Base-by-base conservation (phyloP, 768 basidiomycete species). In the Sarcomyxa edulis region DNA sequence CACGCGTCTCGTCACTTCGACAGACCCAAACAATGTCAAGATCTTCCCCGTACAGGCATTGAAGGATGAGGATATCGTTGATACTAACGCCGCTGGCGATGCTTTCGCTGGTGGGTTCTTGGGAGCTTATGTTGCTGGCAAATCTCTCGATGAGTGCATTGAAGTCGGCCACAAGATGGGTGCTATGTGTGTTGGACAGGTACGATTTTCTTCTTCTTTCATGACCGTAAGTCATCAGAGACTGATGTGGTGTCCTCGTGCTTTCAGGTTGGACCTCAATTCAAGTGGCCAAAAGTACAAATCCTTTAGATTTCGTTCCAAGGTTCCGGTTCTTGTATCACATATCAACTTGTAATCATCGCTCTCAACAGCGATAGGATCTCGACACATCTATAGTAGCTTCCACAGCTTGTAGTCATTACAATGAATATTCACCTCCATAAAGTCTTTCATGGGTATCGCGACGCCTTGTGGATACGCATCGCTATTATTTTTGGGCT, bases 81-180 rank as follows among this genome's bases (percentile, higher is more conserved):
- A 99, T 59, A 98, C 96, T 33, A 99, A 99, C 61, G 96, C 90
- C 36, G 96, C 96, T 15, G 96, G 96, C 29, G 95, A 99, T 58
- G 91, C 90, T 29, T 98, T 99, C 52, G 92, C 93, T 18, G 96
- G 95, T 42, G 96, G 89, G 26, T 94, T 98, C 75, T 62, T 97
- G 37, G 96, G 90, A 35, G 94, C 84, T 2, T 70, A 77, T 40
- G 81, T 89, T 36, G 59, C 74, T 24, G 93, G 91, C 9, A 96
- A 90, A 72, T 63, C 55, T 20, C 53, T 90, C 20, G 81, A 84
- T 14, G 82, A 91, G 59, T 73, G 73, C 32, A 75, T 99, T 43
- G 78, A 84, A 64, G 78, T 74, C 20, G 96, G 95, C 1, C 95
- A 98, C 64, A 81, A 79, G 59, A 50, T 96, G 51, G 94, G 85